Conservation (phyloP, 2,329 filamentous ascomycete species). For the Dactylellina parvicollis region DNA sequence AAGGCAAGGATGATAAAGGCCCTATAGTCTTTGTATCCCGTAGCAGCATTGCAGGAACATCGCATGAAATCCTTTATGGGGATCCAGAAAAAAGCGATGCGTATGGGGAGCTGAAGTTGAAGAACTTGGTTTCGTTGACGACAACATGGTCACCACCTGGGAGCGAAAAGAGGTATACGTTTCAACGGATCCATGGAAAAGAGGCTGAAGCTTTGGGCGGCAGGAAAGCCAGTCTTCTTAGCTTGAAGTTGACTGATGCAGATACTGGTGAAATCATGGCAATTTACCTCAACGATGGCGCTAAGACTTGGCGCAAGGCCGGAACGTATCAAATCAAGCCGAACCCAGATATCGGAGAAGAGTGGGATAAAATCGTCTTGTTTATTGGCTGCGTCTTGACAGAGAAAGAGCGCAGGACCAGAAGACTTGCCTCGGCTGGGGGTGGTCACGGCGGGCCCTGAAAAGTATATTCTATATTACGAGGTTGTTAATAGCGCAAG, state of each 20-base stretch:
- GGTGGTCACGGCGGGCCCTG: constrained; percentile 10
- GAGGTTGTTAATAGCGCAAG: too few relatives aligned
- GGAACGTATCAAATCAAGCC: constrained; percentile 42
- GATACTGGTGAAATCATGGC: constrained; percentile 43
- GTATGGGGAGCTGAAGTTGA: constrained; percentile 15
- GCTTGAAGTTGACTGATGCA: constrained; percentile 33
- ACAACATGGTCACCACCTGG: constrained; percentile 37
- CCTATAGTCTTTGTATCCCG: constrained; percentile 25
- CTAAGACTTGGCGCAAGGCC: constrained; percentile 37
- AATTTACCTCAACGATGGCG: constrained; percentile 37
- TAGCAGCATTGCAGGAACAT: constrained; percentile 27
- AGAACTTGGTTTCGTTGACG: constrained; percentile 37
- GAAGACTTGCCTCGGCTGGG: constrained; percentile 17
- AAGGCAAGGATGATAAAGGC: constrained; percentile 13
- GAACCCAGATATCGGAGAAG: constrained; percentile 28
- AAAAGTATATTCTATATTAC: too few relatives aligned
- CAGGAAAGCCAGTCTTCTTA: constrained; percentile 32
- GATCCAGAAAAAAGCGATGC: constrained; percentile 12
- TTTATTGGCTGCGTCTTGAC: constrained; percentile 36
- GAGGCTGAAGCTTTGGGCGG: constrained; percentile 26
- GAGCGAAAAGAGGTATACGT: constrained; percentile 32
- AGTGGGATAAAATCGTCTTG: constrained; percentile 38
- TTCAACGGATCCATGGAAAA: constrained; percentile 38
- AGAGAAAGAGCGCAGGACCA: constrained; percentile 36
- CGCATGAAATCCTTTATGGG: constrained; percentile 21